Conservation (phyloP, 345 rosid species). For the Laguncularia racemosa region DNA sequence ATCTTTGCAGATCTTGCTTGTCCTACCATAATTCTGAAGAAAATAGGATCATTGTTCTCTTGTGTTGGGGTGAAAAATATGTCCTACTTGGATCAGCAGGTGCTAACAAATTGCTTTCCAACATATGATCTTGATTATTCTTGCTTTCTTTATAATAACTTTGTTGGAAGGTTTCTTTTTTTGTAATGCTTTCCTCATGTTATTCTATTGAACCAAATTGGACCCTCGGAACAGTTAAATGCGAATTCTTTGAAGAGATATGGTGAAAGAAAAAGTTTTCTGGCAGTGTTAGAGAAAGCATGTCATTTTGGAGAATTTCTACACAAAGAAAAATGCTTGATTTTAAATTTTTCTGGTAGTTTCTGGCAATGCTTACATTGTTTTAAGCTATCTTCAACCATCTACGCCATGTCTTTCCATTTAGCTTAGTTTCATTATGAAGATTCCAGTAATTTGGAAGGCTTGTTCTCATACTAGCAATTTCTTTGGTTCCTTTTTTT, state of each 20-base stretch:
- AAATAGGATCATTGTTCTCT: constrained; percentile 33
- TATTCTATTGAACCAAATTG: constrained; percentile 19
- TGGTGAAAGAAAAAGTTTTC: too few species aligned
- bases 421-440: too few species aligned
- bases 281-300: too few species aligned
- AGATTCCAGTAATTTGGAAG: too few species aligned
- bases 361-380: too few species aligned
- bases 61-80: constrained; percentile 25
- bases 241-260: background rate
- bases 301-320: too few species aligned
- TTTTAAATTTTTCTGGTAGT: too few species aligned
- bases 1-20: constrained; percentile 35
- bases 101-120: constrained; percentile 11
- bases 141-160: background rate
- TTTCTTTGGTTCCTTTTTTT: too few species aligned
- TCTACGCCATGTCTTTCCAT: too few species aligned
- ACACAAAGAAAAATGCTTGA: too few species aligned
- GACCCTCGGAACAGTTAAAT: constrained; percentile 10
- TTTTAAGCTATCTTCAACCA: too few species aligned
- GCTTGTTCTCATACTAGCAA: too few species aligned
- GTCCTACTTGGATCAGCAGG: constrained; percentile 41
- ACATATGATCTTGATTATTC: constrained; percentile 6
- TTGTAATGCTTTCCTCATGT: background rate
- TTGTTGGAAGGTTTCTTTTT: background rate
- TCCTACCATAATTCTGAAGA: constrained; percentile 46